A percentile compares a stretch with the other conserved stretches of the same genome.
Evolutionary conservation across 129 eudicot species (phyloP).

Genomic region (Heracleum sosnowskyi): DNA sequence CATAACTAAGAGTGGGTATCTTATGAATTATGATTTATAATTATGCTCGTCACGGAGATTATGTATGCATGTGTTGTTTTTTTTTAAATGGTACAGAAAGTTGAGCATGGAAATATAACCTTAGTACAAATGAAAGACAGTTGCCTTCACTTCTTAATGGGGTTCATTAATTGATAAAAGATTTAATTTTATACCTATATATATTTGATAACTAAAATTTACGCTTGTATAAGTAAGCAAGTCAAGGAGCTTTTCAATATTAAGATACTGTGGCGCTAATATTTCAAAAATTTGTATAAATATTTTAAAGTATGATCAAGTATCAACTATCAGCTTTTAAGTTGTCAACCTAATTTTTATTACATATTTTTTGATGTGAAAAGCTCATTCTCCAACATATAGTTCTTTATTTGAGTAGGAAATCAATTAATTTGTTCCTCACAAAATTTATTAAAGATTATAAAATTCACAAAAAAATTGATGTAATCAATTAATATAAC

Average conservation of each 20-base stretch:
- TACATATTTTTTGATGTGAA: no score
- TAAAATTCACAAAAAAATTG: no score
- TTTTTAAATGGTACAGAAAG: not conserved
- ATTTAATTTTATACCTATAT: no score
- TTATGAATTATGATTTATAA: not conserved
- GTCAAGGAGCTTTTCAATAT: not conserved
- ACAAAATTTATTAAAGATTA: no score
- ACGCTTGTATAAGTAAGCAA: not conserved
- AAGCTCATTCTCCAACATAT: no score
- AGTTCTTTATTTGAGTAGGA: not conserved
- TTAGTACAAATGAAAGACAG: not conserved
- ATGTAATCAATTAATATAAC: no score
- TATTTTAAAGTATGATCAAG: not conserved
- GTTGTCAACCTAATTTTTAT: not conserved
- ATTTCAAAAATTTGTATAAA: not conserved
- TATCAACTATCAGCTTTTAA: not conserved
- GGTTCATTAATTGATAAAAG: not conserved
- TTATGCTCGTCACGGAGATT: not conserved
- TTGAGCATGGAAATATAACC: not conserved
- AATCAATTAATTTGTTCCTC: no score
- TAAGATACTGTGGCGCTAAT: not conserved
- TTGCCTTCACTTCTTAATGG: not conserved
- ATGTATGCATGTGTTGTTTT: not conserved
- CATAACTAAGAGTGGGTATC: not conserved
- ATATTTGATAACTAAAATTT: not conserved